phyloP scores from a whole-genome alignment of 352 stramenopile genomes.

The Phytophthora pluvialis region DNA sequence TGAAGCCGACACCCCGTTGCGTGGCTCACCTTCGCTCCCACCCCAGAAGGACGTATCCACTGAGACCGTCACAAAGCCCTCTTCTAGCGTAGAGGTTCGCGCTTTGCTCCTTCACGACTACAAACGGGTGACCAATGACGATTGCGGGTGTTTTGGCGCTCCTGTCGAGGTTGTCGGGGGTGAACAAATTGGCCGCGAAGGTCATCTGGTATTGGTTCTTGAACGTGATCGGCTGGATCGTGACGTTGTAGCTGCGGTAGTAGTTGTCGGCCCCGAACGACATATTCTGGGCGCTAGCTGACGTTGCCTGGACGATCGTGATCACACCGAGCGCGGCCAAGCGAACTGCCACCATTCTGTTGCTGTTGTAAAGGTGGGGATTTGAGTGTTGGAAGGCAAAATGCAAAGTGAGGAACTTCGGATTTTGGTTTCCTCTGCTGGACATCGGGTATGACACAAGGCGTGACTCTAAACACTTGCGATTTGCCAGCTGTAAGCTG shows the following conservation, averaged over 20 bases:
- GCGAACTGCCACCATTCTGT: too few relatives aligned
- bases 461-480: too few relatives aligned
- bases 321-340: too few relatives aligned
- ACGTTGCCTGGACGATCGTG: too few relatives aligned
- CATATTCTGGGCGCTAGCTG: constrained; percentile 1
- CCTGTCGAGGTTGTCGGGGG: constrained; percentile 6
- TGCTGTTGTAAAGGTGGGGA: too few relatives aligned
- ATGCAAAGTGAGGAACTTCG: too few relatives aligned
- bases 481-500: too few relatives aligned
- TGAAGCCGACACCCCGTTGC: too few relatives aligned
- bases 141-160: neutral
- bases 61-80: constrained; percentile 22
- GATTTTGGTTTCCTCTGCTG: too few relatives aligned
- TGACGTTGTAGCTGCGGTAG: constrained; percentile 14
- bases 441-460: too few relatives aligned
- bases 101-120: constrained; percentile 29
- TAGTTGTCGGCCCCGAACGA: constrained; percentile 20
- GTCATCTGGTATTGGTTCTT: constrained; percentile 14
- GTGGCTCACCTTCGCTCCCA: constrained; percentile 21
- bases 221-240: constrained; percentile 14
- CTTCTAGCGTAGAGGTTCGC: constrained; percentile 26
- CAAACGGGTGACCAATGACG: constrained; percentile 22
- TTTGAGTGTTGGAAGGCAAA: too few relatives aligned
- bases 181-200: constrained; percentile 4
- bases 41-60: constrained; percentile 23